Conservation (phyloP, 306 rosid genomes). For the Castanopsis chinensis region DNA sequence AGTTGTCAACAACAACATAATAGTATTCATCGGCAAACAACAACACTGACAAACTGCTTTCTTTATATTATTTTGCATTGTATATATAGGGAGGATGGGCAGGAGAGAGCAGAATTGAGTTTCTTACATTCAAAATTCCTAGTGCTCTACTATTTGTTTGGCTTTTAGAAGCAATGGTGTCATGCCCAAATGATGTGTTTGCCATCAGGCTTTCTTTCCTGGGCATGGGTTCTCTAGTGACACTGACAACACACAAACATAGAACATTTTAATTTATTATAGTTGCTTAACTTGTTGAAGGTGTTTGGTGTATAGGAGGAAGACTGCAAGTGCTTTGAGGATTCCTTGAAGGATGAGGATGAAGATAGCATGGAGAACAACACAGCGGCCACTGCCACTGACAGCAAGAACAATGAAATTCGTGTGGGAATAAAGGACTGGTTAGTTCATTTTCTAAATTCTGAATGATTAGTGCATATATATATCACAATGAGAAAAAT, state of each 20-base stretch:
- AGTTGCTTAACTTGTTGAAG: slow-evolving; percentile 1
- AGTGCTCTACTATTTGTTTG: too few species aligned
- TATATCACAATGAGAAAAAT: background rate
- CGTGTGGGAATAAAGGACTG: slow-evolving; percentile 84
- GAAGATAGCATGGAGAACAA: slow-evolving; percentile 19
- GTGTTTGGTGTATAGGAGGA: slow-evolving; percentile 43
- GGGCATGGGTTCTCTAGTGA: too few species aligned
- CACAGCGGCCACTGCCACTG: background rate
- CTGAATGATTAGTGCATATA: background rate
- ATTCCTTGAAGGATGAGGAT: slow-evolving; percentile 41
- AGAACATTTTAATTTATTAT: background rate
- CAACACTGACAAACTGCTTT: too few species aligned
- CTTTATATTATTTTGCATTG: too few species aligned
- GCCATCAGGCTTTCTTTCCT: too few species aligned
- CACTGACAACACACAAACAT: background rate
- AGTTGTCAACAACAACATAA: too few species aligned
- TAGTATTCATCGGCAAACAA: too few species aligned
- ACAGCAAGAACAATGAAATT: slow-evolving; percentile 34
- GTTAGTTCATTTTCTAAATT: slow-evolving; percentile 40
- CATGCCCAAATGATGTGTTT: too few species aligned
- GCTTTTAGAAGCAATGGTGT: too few species aligned
- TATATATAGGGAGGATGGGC: too few species aligned
- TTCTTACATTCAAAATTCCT: too few species aligned
- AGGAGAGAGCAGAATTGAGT: too few species aligned
- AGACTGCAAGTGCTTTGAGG: slow-evolving; percentile 50